Evolutionary conservation across 352 stramenopile species (phyloP).

Genomic region (Sclerospora graminicola): DNA sequence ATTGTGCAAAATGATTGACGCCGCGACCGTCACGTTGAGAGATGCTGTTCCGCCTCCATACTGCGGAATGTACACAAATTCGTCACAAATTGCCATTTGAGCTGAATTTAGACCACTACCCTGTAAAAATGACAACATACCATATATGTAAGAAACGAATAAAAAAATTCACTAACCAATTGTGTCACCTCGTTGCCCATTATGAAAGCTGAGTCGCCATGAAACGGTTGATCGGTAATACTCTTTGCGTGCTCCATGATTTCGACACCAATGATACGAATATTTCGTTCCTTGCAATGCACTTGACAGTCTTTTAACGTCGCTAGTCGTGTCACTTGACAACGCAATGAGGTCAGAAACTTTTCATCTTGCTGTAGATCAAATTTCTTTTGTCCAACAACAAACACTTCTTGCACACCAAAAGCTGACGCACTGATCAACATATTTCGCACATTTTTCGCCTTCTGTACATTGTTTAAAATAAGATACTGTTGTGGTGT

Average conservation of each 20-base stretch:
- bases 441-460: constrained; percentile 84
- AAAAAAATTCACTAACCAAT: no score
- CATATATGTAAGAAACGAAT: no score
- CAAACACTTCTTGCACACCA: constrained; percentile 71
- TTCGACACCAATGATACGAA: constrained; percentile 90
- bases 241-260: constrained; percentile 82
- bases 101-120: constrained; percentile 87
- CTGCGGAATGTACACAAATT: constrained; percentile 92
- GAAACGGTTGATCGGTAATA: constrained; percentile 61
- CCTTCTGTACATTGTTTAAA: constrained; percentile 90
- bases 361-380: constrained; percentile 41
- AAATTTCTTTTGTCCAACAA: constrained; percentile 85
- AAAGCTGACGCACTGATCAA: constrained; percentile 77
- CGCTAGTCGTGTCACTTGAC: constrained; percentile 53
- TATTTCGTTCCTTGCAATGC: constrained; percentile 45
- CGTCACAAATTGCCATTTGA: constrained; percentile 88
- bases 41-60: constrained; percentile 91
- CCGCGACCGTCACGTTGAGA: constrained; percentile 93
- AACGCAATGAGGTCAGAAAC: constrained; percentile 36
- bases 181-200: constrained; percentile 95
- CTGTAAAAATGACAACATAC: constrained; percentile 13
- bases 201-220: constrained; percentile 87
- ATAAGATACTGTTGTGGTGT: constrained; percentile 62
- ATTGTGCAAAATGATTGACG: constrained; percentile 89
- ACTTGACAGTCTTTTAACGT: constrained; percentile 73